Evolutionary conservation across 2,329 filamentous ascomycete genomes (phyloP).

Genomic region (Arthrobotrys megalospora): DNA sequence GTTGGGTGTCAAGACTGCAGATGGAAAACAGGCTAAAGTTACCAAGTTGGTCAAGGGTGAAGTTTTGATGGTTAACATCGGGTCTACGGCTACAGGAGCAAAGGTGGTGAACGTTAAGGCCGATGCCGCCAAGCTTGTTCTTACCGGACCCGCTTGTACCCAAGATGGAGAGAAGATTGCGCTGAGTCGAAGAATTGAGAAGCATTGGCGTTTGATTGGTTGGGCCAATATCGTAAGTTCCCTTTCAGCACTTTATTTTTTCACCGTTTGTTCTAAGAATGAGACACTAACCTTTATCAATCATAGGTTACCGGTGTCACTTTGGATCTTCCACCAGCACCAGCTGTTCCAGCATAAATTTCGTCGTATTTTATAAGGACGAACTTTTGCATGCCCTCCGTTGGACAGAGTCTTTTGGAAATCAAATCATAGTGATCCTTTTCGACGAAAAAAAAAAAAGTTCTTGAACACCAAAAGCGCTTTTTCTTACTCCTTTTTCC

Average conservation of each 20-base stretch:
- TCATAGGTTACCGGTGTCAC: slow-evolving; percentile 55
- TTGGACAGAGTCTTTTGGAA: slow-evolving; percentile 7
- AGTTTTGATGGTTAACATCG: slow-evolving; percentile 99
- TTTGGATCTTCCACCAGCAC: slow-evolving; percentile 53
- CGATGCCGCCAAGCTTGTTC: slow-evolving; percentile 93
- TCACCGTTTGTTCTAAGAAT: not conserved
- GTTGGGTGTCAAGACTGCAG: slow-evolving; percentile 95
- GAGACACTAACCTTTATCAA: not conserved
- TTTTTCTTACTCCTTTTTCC: slow-evolving; percentile 12
- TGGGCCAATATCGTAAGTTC: slow-evolving; percentile 81
- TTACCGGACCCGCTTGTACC: slow-evolving; percentile 95
- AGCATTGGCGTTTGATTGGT: slow-evolving; percentile 97
- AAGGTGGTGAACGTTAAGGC: slow-evolving; percentile 98
- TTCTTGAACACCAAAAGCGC: slow-evolving; percentile 37
- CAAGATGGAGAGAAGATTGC: slow-evolving; percentile 99
- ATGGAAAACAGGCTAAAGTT: slow-evolving; percentile 99
- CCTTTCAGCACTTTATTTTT: not conserved
- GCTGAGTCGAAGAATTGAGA: slow-evolving; percentile 94
- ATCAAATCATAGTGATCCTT: slow-evolving; percentile 1
- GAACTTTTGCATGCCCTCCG: not conserved
- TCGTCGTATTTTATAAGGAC: not conserved
- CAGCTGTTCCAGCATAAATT: slow-evolving; percentile 52
- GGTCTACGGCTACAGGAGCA: slow-evolving; percentile 94
- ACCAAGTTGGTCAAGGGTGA: slow-evolving; percentile 98
- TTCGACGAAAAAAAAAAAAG: too few species aligned